A percentile compares a stretch with the other conserved stretches of the same genome.
Conservation (phyloP, 495 filamentous ascomycete species). For the Penicillium desertorum region DNA sequence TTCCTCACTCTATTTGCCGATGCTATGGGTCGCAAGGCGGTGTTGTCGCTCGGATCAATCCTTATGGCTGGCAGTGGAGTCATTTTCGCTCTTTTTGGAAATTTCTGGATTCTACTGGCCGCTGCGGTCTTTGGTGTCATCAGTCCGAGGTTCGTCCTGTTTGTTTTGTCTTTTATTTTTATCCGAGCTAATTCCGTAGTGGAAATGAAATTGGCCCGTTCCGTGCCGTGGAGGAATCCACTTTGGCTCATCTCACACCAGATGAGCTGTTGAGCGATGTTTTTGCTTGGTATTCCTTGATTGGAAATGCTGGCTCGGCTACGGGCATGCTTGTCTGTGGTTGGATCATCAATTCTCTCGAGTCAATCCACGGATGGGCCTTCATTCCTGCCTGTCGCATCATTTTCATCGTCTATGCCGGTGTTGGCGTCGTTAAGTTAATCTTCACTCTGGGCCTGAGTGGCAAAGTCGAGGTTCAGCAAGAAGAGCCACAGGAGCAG, state of each 20-base stretch:
- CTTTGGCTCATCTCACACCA: conserved; percentile 69
- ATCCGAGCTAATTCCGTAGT: conserved; percentile 38
- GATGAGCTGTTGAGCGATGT: conserved; percentile 65
- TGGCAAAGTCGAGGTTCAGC: conserved; percentile 56
- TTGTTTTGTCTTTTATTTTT: conserved; percentile 11
- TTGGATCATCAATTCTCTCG: conserved; percentile 58
- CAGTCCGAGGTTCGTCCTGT: conserved; percentile 58
- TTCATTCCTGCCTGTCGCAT: conserved; percentile 61
- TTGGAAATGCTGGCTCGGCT: conserved; percentile 63
- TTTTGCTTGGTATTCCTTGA: conserved; percentile 77
- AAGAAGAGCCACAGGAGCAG: conserved; percentile 22
- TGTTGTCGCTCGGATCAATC: conserved; percentile 65
- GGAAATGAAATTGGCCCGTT: conserved; percentile 82
- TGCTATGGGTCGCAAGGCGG: conserved; percentile 64
- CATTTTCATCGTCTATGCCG: conserved; percentile 70
- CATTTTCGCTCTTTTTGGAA: conserved; percentile 63
- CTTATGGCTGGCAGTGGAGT: conserved; percentile 69
- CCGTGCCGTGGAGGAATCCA: conserved; percentile 81
- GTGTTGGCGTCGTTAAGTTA: conserved; percentile 66
- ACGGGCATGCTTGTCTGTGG: conserved; percentile 66
- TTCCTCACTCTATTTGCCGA: conserved; percentile 75
- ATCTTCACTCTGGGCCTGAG: conserved; percentile 59
- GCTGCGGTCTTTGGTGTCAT: conserved; percentile 82
- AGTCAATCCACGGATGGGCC: conserved; percentile 49
- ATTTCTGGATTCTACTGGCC: conserved; percentile 71